These are phyloP conservation scores for Lepidium aucheri DNA, from an alignment of 345 rosid species.

Conservation along the genomic window DNA sequence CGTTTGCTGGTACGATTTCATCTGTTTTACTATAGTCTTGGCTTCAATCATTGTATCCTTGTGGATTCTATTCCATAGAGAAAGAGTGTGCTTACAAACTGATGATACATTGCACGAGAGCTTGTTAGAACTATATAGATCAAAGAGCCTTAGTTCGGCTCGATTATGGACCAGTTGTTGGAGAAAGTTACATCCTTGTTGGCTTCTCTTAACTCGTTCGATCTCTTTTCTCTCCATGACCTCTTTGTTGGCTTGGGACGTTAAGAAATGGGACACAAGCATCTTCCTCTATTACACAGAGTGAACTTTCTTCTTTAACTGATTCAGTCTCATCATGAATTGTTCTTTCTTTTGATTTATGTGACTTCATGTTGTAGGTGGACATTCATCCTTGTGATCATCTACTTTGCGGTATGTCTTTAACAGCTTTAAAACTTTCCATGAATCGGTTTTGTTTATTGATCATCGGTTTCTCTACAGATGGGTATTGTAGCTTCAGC, in stretches of 20 bases:
- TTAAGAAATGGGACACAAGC: constrained; percentile 39
- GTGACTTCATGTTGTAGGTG: constrained; percentile 41
- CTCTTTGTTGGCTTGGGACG: constrained; percentile 54
- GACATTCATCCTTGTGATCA: constrained; percentile 69
- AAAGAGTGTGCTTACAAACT: constrained; percentile 22
- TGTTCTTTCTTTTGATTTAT: not conserved
- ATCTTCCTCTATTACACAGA: constrained; percentile 79
- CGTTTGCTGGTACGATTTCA: constrained; percentile 64
- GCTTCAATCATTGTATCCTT: constrained; percentile 44
- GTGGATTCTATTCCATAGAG: constrained; percentile 54
- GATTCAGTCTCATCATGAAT: not conserved
- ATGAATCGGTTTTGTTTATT: not conserved
- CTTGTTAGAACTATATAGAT: constrained; percentile 30
- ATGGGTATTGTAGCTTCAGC: constrained; percentile 57
- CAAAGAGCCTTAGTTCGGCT: constrained; percentile 34
- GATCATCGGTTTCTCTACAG: constrained; percentile 24
- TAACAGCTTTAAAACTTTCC: not conserved
- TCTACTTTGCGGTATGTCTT: constrained; percentile 78
- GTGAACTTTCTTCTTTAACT: constrained; percentile 25
- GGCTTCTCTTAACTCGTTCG: constrained; percentile 68
- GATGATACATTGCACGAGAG: constrained; percentile 35
- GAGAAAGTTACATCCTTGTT: constrained; percentile 70
- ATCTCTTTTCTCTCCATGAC: constrained; percentile 52
- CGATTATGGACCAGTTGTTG: constrained; percentile 80
- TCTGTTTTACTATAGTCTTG: constrained; percentile 67